Evolutionary conservation across 768 basidiomycete genomes (phyloP), one percentile per base, ranked within the genome.

Genomic region (Inosperma sp.): DNA sequence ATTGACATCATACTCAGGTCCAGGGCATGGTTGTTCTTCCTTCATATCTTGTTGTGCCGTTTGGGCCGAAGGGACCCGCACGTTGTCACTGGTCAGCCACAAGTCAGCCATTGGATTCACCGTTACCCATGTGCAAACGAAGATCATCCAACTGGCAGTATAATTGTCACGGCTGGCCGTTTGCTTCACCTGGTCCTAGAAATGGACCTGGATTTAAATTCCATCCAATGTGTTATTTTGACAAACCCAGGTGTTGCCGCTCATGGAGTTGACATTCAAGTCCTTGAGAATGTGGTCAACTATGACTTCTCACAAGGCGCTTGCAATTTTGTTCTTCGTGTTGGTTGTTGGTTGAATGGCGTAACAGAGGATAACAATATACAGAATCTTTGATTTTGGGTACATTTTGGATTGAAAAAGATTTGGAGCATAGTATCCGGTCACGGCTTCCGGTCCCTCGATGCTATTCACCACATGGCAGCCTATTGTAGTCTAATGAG

Each of bases 201-300:
- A 71, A 98, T 98, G 95, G 88, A 88, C 55, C 72, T 96, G 42
- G 92, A 95, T 63, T 74, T 99, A 22, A 82, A 86, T 42, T 84
- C 88, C 0, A 75, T 94, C 5, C 84, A 94, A 68, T 92, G 89
- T 53, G 82, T 93, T 54, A 89, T 19, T 97, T 97, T 60, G 96
- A 99, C 63, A 96, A 99, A 69, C 96, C 96, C 96, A 0, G 96
- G 98, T 61, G 93, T 99, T 33, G 96, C 96, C 16, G 96, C 96
- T 12, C 87, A 96, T 57, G 96, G 96, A 61, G 91, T 99, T 59
- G 96, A 99, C 69, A 94, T 99, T 27, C 96, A 96, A 4, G 78
- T 97, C 33, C 78, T 99, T 54, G 92, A 94, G 64, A 90, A 98
- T 62, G 96, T 99, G 27, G 76, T 99, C 66, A 99, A 99, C 67